Conservation (phyloP, 139 green algal species). For the Dunaliella sp. region DNA sequence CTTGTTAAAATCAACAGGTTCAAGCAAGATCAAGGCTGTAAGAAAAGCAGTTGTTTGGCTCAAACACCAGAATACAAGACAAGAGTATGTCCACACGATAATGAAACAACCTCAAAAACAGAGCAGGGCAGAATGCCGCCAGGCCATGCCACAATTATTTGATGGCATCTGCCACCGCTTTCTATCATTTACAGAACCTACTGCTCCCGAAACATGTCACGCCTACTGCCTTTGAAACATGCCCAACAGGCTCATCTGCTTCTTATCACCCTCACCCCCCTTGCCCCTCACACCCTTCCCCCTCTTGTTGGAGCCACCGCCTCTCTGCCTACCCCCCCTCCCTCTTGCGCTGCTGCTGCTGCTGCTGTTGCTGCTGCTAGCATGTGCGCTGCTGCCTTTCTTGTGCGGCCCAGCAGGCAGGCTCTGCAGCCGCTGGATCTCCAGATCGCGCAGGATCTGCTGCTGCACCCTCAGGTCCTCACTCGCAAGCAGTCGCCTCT, state of each 20-base stretch:
- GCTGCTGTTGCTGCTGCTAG: neutral
- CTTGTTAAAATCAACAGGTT: too few relatives aligned
- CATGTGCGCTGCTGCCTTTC: neutral
- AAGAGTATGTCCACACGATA: too few relatives aligned
- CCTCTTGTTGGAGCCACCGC: neutral
- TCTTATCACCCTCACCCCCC: neutral
- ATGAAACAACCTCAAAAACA: too few relatives aligned
- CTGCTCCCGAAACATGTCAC: too few relatives aligned
- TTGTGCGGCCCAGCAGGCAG: neutral
- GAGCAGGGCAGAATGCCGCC: too few relatives aligned
- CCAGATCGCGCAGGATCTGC: constrained; percentile 26
- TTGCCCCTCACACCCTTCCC: neutral
- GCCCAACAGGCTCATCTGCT: neutral
- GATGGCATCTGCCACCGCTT: too few relatives aligned
- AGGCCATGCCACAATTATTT: too few relatives aligned
- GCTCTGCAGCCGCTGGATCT: constrained; percentile 29
- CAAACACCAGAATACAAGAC: too few relatives aligned
- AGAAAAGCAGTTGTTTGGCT: too few relatives aligned
- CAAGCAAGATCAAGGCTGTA: too few relatives aligned
- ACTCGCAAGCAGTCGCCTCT: neutral
- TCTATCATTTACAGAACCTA: too few relatives aligned
- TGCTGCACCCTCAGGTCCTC: constrained; percentile 35
- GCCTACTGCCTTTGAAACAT: neutral
- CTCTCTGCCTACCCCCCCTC: neutral
- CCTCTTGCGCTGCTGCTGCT: neutral